Evolutionary conservation across 305 asterid species (phyloP).

Genomic region (Fraxinus greggii): DNA sequence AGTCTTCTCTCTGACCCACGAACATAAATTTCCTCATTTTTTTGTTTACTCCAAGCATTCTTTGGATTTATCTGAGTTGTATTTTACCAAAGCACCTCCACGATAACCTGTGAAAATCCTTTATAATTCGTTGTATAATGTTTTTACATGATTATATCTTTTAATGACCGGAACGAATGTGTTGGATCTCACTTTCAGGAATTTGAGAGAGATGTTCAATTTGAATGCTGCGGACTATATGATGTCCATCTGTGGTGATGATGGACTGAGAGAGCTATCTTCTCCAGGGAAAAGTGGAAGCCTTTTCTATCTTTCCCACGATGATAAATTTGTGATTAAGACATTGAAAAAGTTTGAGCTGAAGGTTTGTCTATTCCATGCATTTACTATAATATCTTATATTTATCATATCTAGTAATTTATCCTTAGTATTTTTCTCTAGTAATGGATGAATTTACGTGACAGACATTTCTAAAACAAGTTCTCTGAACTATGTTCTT

Average conservation of each 20-base stretch:
- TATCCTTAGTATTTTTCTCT: neutral
- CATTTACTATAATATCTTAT: neutral
- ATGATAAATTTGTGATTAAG: constrained; percentile 90
- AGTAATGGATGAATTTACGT: neutral
- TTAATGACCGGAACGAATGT: constrained; percentile 19
- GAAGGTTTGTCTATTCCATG: constrained; percentile 50
- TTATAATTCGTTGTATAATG: neutral
- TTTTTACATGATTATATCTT: constrained; percentile 15
- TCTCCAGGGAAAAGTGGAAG: constrained; percentile 99
- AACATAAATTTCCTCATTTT: neutral
- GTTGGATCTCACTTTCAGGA: constrained; percentile 62
- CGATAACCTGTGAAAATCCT: constrained; percentile 2
- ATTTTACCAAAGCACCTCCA: neutral
- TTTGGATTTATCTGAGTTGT: constrained; percentile 19
- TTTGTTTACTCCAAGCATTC: neutral
- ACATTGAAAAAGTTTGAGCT: constrained; percentile 75
- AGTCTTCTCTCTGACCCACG: neutral
- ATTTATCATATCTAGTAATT: neutral
- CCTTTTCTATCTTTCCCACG: constrained; percentile 80
- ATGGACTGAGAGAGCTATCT: constrained; percentile 80
- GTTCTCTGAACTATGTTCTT: neutral
- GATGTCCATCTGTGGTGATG: constrained; percentile 98
- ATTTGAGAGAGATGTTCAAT: constrained; percentile 88
- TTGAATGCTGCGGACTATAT: constrained; percentile 93
- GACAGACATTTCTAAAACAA: neutral